Conservation (phyloP, 352 stramenopile genomes). For the Saprolegnia parasitica region DNA sequence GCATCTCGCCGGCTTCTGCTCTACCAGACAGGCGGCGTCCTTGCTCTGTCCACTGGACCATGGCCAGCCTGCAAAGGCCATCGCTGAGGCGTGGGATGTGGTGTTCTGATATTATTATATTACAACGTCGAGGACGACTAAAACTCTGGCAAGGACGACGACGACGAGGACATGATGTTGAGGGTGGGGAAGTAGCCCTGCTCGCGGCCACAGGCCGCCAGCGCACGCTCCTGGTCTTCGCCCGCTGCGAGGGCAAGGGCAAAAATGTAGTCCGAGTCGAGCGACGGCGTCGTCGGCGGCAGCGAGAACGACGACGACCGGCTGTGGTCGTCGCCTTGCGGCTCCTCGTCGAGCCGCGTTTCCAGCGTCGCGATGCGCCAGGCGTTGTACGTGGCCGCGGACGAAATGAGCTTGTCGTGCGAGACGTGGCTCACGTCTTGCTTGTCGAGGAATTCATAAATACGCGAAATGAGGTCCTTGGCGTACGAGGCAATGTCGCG, state of each 20-base stretch:
- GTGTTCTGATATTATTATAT: background rate
- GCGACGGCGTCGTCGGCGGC: background rate
- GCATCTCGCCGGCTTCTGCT: no score
- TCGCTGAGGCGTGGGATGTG: no score
- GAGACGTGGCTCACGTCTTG: slow-evolving; percentile 11
- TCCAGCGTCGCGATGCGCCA: slow-evolving; percentile 13
- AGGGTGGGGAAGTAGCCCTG: slow-evolving; percentile 22
- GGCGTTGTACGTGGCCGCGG: background rate
- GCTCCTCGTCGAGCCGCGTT: slow-evolving; percentile 4
- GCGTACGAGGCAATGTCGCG: slow-evolving; percentile 67
- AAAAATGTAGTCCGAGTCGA: slow-evolving; percentile 27
- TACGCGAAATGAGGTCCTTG: slow-evolving; percentile 66
- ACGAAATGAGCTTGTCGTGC: slow-evolving; percentile 2
- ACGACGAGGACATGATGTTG: background rate
- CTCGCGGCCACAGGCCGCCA: slow-evolving; percentile 14
- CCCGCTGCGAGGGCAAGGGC: slow-evolving; percentile 5
- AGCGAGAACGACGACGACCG: background rate
- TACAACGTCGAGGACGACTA: background rate
- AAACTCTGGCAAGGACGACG: background rate
- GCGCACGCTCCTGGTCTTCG: slow-evolving; percentile 22
- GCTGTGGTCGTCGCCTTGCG: background rate
- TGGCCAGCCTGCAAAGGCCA: no score
- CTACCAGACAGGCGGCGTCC: no score
- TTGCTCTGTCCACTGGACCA: no score
- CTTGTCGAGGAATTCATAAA: slow-evolving; percentile 78